Base-by-base conservation (phyloP, 1,139 yeast genomes). In the Pichiaceae sp. region DNA sequence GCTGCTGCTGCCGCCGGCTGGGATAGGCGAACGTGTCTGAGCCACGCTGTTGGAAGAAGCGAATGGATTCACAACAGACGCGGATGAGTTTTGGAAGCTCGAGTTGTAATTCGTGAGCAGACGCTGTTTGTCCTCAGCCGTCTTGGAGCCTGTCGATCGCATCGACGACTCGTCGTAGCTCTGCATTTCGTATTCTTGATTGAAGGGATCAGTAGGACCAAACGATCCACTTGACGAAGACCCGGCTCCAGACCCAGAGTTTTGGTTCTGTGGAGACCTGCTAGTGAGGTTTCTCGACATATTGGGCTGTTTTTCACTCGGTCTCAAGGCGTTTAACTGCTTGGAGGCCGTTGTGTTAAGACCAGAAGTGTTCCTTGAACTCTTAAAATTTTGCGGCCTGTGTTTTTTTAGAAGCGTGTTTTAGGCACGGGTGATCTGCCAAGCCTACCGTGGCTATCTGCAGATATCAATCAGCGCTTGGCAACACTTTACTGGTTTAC, bases 211-310 rank as follows among this genome's bases (percentile, higher is more conserved):
- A 17, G 29, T 32, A 14, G 31, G 40, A 29, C 34, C 48, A 17
- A 17, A 35, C 15, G 31, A 23, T 4, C 39, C 46, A 27, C 42
- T 41, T 2, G 44, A 36, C 6, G 42, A 40, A 29, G 54, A 48
- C 34, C 42, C 42, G 17, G 53, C 45, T 35, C 42, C 43, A 9
- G 57, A 47, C 24, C 11, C 24, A 21, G 24, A 21, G 24, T 21
- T 21, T 20, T 49, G 58, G 36, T 52, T 40, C 30, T 53, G 57
- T 15, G 60, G 59, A 3, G 60, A 52, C 31, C 49, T 46, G 3
- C 57, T 39, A 5, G 61, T 56, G 29, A 56, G 41, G 40, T 54
- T 56, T 40, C 61, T 50, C n/a, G 56, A 42, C 57, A 54, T 54
- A 17, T 17, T 29, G 30, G 16, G 17, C n/a, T 25, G 14, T 11